Evolutionary conservation across 2,329 filamentous ascomycete genomes (phyloP).

Genomic region (Raffaelea albimanens): DNA sequence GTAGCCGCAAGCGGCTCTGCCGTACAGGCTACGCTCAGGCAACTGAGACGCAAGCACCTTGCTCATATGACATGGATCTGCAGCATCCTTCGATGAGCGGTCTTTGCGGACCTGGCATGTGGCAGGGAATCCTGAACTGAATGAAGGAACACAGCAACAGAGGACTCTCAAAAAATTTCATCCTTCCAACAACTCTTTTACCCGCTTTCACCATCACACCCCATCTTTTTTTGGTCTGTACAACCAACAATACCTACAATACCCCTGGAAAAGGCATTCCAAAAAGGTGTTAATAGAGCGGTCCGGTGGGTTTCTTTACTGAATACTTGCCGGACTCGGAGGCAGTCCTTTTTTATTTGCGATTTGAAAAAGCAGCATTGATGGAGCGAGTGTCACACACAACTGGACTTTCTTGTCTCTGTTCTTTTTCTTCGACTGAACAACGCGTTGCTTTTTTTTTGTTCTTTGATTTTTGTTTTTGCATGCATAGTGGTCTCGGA

Average conservation of each 20-base stretch:
- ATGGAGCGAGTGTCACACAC: constrained; percentile 2
- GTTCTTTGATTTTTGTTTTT: neutral
- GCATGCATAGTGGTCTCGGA: constrained; percentile 9
- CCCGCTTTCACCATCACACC: no score
- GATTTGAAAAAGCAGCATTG: constrained; percentile 4
- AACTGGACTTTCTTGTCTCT: neutral
- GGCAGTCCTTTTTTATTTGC: neutral
- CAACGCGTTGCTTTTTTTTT: neutral
- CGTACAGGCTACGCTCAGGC: constrained; percentile 25
- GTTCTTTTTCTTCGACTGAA: neutral
- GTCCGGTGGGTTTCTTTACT: neutral
- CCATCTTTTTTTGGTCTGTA: constrained; percentile 5
- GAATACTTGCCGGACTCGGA: neutral
- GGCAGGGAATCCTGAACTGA: constrained; percentile 54
- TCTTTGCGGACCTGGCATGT: constrained; percentile 53
- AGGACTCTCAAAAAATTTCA: no score
- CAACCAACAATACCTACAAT: neutral
- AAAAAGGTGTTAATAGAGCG: neutral
- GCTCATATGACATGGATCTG: constrained; percentile 21
- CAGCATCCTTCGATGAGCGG: constrained; percentile 40
- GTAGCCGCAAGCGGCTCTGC: constrained; percentile 56
- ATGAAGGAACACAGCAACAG: no score
- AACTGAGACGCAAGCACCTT: constrained; percentile 1
- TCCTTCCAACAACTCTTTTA: neutral
- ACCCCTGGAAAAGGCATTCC: neutral